These are phyloP conservation scores for Colletotrichum tanaceti DNA, from an alignment of 2,329 filamentous ascomycete genomes.

Conservation along the genomic window DNA sequence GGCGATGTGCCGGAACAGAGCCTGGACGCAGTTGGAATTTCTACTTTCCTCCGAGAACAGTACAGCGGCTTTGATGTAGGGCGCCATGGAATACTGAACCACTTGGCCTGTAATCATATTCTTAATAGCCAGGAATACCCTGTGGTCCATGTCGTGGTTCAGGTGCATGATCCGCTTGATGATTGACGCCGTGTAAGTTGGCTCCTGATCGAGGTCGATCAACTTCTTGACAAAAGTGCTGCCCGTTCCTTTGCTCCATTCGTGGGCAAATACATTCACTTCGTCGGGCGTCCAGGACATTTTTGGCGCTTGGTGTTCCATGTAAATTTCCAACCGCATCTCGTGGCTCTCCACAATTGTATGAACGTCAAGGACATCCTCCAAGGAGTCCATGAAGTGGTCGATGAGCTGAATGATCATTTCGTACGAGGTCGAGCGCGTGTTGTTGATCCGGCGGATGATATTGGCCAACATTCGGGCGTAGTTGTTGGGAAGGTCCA, in stretches of 20 bases:
- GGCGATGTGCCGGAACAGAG: constrained; percentile 57
- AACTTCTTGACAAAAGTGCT: constrained; percentile 76
- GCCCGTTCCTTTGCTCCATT: constrained; percentile 52
- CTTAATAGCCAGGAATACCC: constrained; percentile 65
- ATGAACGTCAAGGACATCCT: constrained; percentile 50
- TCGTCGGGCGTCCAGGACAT: constrained; percentile 62
- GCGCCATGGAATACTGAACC: constrained; percentile 59
- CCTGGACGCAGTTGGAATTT: constrained; percentile 49
- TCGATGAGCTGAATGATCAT: constrained; percentile 64
- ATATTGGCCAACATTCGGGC: constrained; percentile 64
- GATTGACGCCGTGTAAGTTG: constrained; percentile 64
- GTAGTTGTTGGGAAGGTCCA: constrained; percentile 67
- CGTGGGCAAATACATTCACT: constrained; percentile 57
- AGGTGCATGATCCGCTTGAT: constrained; percentile 67
- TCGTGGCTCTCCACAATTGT: constrained; percentile 53
- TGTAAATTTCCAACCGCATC: constrained; percentile 53
- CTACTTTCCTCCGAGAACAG: constrained; percentile 62
- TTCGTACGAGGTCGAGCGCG: constrained; percentile 65
- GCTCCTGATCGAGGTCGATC: constrained; percentile 70
- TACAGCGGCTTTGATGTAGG: constrained; percentile 68
- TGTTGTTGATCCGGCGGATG: constrained; percentile 59
- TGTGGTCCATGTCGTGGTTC: constrained; percentile 61
- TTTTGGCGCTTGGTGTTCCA: constrained; percentile 46
- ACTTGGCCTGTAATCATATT: constrained; percentile 65
- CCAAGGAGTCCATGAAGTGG: constrained; percentile 57